Evolutionary conservation across 805 yeast genomes (phyloP), one percentile per base, ranked within the genome.

Genomic region (Pichia ethanolica): DNA sequence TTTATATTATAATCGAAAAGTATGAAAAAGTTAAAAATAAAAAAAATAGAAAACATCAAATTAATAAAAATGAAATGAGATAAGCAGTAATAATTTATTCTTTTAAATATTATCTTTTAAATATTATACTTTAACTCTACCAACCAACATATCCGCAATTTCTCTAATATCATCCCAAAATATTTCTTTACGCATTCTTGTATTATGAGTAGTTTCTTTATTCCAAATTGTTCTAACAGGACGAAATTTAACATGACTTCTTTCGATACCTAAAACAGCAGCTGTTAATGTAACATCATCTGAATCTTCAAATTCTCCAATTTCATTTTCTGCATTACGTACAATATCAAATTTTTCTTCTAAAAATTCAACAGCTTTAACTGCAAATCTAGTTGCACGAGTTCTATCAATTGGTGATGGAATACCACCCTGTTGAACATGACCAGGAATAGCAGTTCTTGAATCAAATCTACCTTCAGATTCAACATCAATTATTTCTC

Each of bases 101-200:
- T 20, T 20, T 20, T 20, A 20, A 20, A 36, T 25, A 10, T 45
- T 51, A 45, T n/a, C 20, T 20, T 20, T 20, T 20, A 20, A 20
- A 36, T 25, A 10, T 45, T 51, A 45, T n/a, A 55, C 47, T 32
- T 55, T 61, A 12, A 64, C 74, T 68, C 95, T 80, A 38, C 91
- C 93, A 39, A 85, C 95, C 65, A 91, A 72, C 68, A 82, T 83
- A 71, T 89, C 96, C 50, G 91, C 86, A 63, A 87, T 78, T 45
- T 82, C 84, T 62, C 95, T 77, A 46, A 83, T 71, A 33, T 73
- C 73, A 44, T 75, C 72, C 99, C 99, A 93, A 68, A 86, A 89
- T 45, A 89, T 83, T 50, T 73, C 70, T 73, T 87, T 89, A 59
- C 98, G 96, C 79, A 93, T 83, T 74, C 99, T 84, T 67, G 73